Evolutionary conservation across 371 early-diverging fungal genomes (phyloP), one percentile per base, ranked within the genome.

Genomic region (Batkoa obscura): DNA sequence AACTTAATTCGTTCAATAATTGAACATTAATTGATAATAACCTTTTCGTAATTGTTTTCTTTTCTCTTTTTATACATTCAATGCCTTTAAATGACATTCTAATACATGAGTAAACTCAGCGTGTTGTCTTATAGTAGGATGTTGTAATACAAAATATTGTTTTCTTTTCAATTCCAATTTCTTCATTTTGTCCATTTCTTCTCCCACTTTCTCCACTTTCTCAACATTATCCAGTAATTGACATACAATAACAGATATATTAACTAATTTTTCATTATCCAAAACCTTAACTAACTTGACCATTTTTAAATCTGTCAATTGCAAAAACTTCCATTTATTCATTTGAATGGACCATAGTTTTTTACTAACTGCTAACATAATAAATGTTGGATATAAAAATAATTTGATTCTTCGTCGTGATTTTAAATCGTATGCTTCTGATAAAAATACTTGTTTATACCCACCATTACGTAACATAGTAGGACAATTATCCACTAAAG

Each of bases 401-500:
- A 53, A 12, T 9, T 31, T 30, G 12, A 53, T 13, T 12, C 42
- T 34, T 15, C 53, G 53, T 2, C 38, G 10, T 12, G 42, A 38
- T 17, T 12, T 13, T 8, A 53, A 39, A 35, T 53, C 53, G 0
- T 38, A 32, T 3, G 53, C 53, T 39, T 53, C 53, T 17, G 53
- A 15, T 32, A 53, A 12, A 39, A 53, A 38, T 6, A 37, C 38
- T 13, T 6, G 38, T 12, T 41, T 39, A 15, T n/a, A 53, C 15
- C 38, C 38, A 41, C n/a, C 39, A n/a, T 37, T 41, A 6, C 51
- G 51, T 35, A 53, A 32, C 38, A 37, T 53, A 6, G 41, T 38
- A 3, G 53, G 53, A 41, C 53, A 53, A 15, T 53, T 53, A n/a
- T 53, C 38, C 6, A 53, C 53, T 15, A n/a, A 37, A 6, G 23